These are phyloP conservation scores for Neofusicoccum sp. DNA, from an alignment of 2,329 filamentous ascomycete genomes.

Conservation along the genomic window DNA sequence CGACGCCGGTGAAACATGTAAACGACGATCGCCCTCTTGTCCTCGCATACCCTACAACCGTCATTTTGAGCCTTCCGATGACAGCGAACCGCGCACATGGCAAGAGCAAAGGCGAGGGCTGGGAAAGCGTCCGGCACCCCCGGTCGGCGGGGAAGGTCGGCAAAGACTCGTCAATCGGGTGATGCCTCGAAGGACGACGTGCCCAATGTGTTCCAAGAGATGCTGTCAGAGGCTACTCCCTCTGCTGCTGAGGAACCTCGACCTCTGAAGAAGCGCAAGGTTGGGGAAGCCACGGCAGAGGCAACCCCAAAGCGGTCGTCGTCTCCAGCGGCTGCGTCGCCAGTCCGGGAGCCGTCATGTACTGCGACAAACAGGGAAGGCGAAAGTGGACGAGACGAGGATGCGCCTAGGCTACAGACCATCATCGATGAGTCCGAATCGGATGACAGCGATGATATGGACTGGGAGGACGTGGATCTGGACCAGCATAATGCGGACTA, in stretches of 20 bases:
- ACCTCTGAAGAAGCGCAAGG: slow-evolving; percentile 40
- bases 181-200: slow-evolving; percentile 30
- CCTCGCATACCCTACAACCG: neutral
- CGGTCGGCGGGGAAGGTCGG: neutral
- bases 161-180: neutral
- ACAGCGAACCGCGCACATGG: neutral
- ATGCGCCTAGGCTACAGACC: slow-evolving; percentile 38
- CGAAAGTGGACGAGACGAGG: slow-evolving; percentile 26
- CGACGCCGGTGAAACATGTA: neutral
- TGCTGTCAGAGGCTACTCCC: slow-evolving; percentile 46
- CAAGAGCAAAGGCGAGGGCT: slow-evolving; percentile 8
- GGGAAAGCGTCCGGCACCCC: neutral
- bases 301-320: neutral
- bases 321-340: neutral
- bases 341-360: neutral
- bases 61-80: neutral
- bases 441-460: slow-evolving; percentile 55
- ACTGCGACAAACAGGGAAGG: slow-evolving; percentile 23
- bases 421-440: slow-evolving; percentile 54
- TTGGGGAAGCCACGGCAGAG: neutral
- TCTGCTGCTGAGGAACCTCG: slow-evolving; percentile 36
- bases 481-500: slow-evolving; percentile 29
- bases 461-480: slow-evolving; percentile 63
- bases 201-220: slow-evolving; percentile 49
- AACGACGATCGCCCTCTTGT: neutral